phyloP scores from a whole-genome alignment of 2,329 filamentous ascomycete species.

The Botrytis elliptica region DNA sequence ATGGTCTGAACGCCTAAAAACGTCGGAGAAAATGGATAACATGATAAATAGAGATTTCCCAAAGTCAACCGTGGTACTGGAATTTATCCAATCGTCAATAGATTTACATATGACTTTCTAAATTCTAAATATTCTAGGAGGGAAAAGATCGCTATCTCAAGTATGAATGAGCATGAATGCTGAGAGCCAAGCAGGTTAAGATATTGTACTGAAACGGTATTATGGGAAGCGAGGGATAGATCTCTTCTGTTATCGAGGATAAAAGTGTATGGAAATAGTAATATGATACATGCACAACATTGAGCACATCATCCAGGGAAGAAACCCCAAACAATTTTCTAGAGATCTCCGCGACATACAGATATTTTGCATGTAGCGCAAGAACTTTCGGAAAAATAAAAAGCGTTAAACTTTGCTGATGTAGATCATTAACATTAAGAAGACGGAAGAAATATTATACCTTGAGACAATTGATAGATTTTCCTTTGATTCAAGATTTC shows the following conservation, averaged over 20 bases:
- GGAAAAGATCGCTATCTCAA: background rate
- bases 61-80: constrained; percentile 6
- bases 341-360: background rate
- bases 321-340: background rate
- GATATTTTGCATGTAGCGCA: background rate
- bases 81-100: background rate
- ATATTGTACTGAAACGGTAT: background rate
- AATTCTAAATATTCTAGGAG: background rate
- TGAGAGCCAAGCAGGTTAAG: background rate
- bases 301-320: background rate
- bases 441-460: background rate
- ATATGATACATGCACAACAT: background rate
- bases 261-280: background rate
- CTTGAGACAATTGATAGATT: background rate
- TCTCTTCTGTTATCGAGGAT: background rate
- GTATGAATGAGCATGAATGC: background rate
- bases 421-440: background rate
- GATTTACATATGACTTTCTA: background rate
- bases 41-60: background rate
- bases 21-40: background rate
- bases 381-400: background rate
- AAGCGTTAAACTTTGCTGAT: background rate
- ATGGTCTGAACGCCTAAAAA: background rate
- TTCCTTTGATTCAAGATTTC: background rate
- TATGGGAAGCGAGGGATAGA: background rate